A percentile compares a stretch with the other conserved stretches of the same genome.
These are phyloP conservation scores for Erodium maritimum DNA, from an alignment of 345 rosid species.

Conservation along the genomic window DNA sequence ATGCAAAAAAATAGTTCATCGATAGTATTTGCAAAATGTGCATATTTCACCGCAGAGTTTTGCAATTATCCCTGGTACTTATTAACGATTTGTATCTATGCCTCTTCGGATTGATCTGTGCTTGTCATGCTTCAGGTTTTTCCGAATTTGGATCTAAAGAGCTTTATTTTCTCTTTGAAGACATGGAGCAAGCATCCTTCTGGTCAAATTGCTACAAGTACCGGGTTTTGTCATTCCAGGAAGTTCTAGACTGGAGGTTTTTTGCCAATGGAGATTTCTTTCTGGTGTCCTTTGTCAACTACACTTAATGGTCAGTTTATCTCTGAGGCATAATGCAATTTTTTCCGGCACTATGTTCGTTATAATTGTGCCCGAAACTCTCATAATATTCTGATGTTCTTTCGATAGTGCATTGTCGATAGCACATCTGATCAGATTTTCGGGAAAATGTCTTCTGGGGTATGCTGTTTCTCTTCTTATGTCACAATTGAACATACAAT, in stretches of 20 bases:
- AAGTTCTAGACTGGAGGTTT: slow-evolving; percentile 91
- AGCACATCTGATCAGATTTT: slow-evolving; percentile 18
- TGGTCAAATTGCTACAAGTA: slow-evolving; percentile 51
- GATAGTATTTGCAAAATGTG: too few species aligned
- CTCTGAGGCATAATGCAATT: slow-evolving; percentile 50
- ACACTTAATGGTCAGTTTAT: slow-evolving; percentile 55
- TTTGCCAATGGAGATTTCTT: slow-evolving; percentile 53
- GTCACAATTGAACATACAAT: not conserved
- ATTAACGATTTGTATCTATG: not conserved
- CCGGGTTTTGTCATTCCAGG: slow-evolving; percentile 58
- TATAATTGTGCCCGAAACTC: too few species aligned
- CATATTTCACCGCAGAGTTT: too few species aligned
- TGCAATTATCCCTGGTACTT: not conserved
- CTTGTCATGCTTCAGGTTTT: slow-evolving; percentile 28
- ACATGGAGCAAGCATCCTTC: slow-evolving; percentile 58
- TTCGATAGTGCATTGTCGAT: slow-evolving; percentile 6
- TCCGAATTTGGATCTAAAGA: slow-evolving; percentile 32
- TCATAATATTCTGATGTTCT: too few species aligned
- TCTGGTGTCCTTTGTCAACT: slow-evolving; percentile 69
- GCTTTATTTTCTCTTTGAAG: slow-evolving; percentile 26
- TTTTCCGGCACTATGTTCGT: slow-evolving; percentile 1
- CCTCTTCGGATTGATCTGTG: not conserved
- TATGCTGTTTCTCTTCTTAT: not conserved
- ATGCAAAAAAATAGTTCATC: too few species aligned
- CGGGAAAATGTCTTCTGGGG: slow-evolving; percentile 22